Evolutionary conservation across 306 rosid species (phyloP), one percentile per base, ranked within the genome.

Genomic region (Canavalia ensiformis): DNA sequence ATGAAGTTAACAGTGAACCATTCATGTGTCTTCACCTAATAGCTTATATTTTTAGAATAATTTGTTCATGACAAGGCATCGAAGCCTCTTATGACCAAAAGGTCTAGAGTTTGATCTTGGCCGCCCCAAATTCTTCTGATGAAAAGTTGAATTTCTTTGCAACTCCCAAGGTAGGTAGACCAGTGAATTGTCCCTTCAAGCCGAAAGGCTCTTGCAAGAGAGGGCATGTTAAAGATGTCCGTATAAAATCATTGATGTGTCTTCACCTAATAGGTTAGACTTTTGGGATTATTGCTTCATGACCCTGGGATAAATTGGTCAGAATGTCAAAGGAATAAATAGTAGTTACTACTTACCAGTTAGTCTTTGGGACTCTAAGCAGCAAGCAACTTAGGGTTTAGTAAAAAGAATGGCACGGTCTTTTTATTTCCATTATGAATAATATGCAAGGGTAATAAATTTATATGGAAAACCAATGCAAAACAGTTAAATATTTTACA

Each of bases 381-480:
- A 12, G 68, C 57, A 58, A 44, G 35, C 44, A 57, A 46, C 56
- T 29, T 31, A 42, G 13, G 67, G 31, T 29, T 58, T 57, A 12
- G 45, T 57, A 42, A 30, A 44, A 42, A 57, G 57, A 74, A 58
- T 0, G 44, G 47, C 3, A 25, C 0, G 42, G 44, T 41, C 41
- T 55, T 72, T 52, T 5, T 11, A 10, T 55, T 55, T 39, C 41
- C 39, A 54, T 54, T 4, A 54, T 39, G 44, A 58, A 58, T 11
- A 8, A 2, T 44, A 58, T 30, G 69, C 56, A 42, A 1, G 8
- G 57, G 55, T 29, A 42, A 33, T 44, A 12, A 58, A 33, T 58
- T 39, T 18, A 29, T 29, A 31, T 37, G 51, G 79, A 58, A 45
- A 74, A 74, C 12, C 31, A 58, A 7, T 13, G 56, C 51, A 65